Percentiles rank a stretch among this genome's conserved stretches.
phyloP scores from a whole-genome alignment of 1,139 yeast species.

The Magnusiomyces ingens region DNA sequence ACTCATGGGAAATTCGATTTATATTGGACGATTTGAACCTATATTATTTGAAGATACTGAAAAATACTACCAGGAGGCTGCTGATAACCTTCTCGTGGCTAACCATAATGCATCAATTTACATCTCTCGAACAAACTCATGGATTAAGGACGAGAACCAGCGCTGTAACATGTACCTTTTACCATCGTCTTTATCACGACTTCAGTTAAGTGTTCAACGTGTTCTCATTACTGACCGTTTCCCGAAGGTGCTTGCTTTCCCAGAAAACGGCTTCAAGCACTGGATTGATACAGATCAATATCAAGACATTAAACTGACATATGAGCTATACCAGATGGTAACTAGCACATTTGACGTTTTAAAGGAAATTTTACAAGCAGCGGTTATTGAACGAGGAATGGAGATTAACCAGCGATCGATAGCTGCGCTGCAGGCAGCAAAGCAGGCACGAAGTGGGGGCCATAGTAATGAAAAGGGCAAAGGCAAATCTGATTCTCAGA shows the following conservation, averaged over 20 bases:
- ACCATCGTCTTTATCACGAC: conserved; percentile 44
- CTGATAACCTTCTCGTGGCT: conserved; percentile 37
- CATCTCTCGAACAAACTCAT: conserved; percentile 48
- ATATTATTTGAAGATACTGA: conserved; percentile 49
- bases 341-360: conserved; percentile 48
- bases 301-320: conserved; percentile 42
- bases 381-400: conserved; percentile 42
- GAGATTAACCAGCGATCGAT: conserved; percentile 30
- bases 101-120: conserved; percentile 48
- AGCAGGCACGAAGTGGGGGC: conserved; percentile 20
- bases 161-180: conserved; percentile 48
- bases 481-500: conserved; percentile 7
- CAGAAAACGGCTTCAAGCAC: conserved; percentile 48
- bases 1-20: conserved; percentile 41
- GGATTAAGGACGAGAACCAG: conserved; percentile 50
- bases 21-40: conserved; percentile 62
- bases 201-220: conserved; percentile 51
- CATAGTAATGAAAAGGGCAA: neutral
- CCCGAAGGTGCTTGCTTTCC: conserved; percentile 43
- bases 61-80: conserved; percentile 46
- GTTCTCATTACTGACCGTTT: conserved; percentile 58
- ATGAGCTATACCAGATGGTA: conserved; percentile 46
- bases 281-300: conserved; percentile 45
- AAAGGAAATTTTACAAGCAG: conserved; percentile 43
- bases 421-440: conserved; percentile 16